A percentile compares a stretch with the other conserved stretches of the same genome.
Evolutionary conservation across 2,329 filamentous ascomycete genomes (phyloP).

Genomic region (Magnaporthiopsis incrustans): DNA sequence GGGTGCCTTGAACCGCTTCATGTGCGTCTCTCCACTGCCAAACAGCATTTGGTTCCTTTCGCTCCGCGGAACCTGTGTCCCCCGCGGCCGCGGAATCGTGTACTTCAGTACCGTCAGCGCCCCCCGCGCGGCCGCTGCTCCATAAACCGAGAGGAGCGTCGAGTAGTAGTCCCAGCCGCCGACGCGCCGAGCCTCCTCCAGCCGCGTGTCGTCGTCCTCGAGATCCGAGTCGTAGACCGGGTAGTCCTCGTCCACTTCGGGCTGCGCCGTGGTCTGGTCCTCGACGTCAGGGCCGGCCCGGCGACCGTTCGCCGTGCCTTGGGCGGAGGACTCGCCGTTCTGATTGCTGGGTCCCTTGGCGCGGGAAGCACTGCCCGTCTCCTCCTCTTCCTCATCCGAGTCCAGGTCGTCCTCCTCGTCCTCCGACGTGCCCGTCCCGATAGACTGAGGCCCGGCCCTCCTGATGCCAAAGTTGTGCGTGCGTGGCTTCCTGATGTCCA

Average conservation of each 20-base stretch:
- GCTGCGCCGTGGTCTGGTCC: constrained; percentile 64
- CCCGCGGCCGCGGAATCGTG: constrained; percentile 47
- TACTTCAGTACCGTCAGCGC: constrained; percentile 36
- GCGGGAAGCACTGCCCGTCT: constrained; percentile 11
- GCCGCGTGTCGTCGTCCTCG: constrained; percentile 63
- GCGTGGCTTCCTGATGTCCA: constrained; percentile 90
- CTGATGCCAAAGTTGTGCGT: constrained; percentile 88
- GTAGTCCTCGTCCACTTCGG: constrained; percentile 60
- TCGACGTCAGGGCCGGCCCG: constrained; percentile 55
- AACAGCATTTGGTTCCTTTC: constrained; percentile 46
- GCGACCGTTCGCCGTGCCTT: constrained; percentile 29
- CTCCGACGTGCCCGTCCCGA: constrained; percentile 69
- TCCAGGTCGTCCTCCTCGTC: constrained; percentile 69
- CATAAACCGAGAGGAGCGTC: constrained; percentile 43
- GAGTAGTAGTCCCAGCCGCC: constrained; percentile 71
- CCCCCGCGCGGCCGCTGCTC: constrained; percentile 28
- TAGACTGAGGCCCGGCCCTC: constrained; percentile 65
- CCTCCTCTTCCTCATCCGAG: constrained; percentile 48
- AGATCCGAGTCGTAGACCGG: constrained; percentile 88
- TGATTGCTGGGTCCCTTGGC: constrained; percentile 3
- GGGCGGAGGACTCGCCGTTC: constrained; percentile 30
- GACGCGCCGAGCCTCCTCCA: constrained; percentile 69
- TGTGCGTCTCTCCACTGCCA: constrained; percentile 45
- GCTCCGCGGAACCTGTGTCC: constrained; percentile 49
- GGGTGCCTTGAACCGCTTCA: constrained; percentile 60